These are phyloP conservation scores for Termitomyces sp. DNA, from an alignment of 1,284 basidiomycete genomes.

Conservation along the genomic window DNA sequence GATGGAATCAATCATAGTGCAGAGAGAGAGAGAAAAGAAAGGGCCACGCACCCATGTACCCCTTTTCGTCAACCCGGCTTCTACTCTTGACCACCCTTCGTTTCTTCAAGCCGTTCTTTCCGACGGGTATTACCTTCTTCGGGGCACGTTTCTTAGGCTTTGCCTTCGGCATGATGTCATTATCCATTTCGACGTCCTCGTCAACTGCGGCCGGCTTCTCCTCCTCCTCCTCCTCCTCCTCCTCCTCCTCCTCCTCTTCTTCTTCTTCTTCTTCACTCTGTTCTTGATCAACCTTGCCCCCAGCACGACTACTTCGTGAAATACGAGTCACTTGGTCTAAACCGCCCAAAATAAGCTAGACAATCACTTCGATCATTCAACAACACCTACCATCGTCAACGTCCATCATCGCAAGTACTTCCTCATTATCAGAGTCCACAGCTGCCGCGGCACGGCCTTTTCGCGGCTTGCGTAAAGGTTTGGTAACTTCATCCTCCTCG, in stretches of 20 bases:
- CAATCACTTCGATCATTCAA: background rate
- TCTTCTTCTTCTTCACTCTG: slow-evolving; percentile 15
- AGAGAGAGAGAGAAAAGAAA: background rate
- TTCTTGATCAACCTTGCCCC: slow-evolving; percentile 18
- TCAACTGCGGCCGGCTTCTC: slow-evolving; percentile 29
- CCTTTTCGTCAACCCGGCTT: slow-evolving; percentile 53
- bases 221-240: slow-evolving; percentile 14
- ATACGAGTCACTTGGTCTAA: slow-evolving; percentile 45
- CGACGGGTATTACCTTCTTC: slow-evolving; percentile 61
- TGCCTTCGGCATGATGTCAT: slow-evolving; percentile 33
- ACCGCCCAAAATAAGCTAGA: background rate
- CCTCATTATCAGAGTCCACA: slow-evolving; percentile 37
- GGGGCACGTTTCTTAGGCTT: slow-evolving; percentile 48
- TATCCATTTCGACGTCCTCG: slow-evolving; percentile 32
- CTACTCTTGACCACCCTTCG: slow-evolving; percentile 56
- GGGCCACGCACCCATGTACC: slow-evolving; percentile 57
- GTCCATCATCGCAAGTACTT: slow-evolving; percentile 66
- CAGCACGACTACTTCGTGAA: slow-evolving; percentile 21
- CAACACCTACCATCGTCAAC: slow-evolving; percentile 57
- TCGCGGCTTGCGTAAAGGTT: slow-evolving; percentile 14
- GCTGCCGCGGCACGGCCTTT: slow-evolving; percentile 16
- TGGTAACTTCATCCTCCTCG: slow-evolving; percentile 26
- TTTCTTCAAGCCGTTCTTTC: slow-evolving; percentile 71
- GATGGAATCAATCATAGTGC: slow-evolving; percentile 1
- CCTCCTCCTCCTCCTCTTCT: slow-evolving; percentile 13